Evolutionary conservation across 352 stramenopile genomes (phyloP).

Genomic region (Paralagenidium karlingii): DNA sequence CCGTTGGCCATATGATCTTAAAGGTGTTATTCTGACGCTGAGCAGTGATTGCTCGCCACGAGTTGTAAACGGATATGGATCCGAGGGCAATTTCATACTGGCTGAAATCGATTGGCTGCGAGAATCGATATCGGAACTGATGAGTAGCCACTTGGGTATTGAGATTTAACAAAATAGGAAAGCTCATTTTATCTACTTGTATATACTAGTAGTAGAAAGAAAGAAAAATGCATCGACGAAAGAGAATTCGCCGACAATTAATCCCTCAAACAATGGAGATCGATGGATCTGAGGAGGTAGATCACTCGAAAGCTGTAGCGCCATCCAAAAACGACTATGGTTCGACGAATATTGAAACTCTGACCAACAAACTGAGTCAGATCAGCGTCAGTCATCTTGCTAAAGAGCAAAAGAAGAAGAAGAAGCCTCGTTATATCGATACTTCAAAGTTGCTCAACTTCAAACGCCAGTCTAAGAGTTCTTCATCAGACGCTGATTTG

Average conservation of each 20-base stretch:
- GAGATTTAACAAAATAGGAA: constrained; percentile 10
- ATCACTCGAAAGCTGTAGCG: constrained; percentile 2
- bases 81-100: too few species aligned
- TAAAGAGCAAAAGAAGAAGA: constrained; percentile 10
- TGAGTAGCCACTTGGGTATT: constrained; percentile 8
- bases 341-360: constrained; percentile 7
- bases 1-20: too few species aligned
- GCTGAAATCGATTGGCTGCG: too few species aligned
- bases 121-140: too few species aligned
- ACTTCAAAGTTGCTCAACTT: constrained; percentile 6
- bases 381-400: constrained; percentile 5
- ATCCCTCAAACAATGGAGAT: constrained; percentile 9
- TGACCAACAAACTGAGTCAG: constrained; percentile 5
- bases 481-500: too few species aligned
- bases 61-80: too few species aligned
- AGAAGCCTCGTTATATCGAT: constrained; percentile 6
- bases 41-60: too few species aligned
- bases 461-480: constrained; percentile 4
- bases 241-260: constrained; percentile 7
- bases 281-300: background rate
- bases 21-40: too few species aligned
- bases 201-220: constrained; percentile 6
- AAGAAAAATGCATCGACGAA: constrained; percentile 11
- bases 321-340: constrained; percentile 7
- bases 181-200: constrained; percentile 7